Evolutionary conservation across 495 filamentous ascomycete species (phyloP), one percentile per base, ranked within the genome.

Genomic region (Penicillium simplicissimum): DNA sequence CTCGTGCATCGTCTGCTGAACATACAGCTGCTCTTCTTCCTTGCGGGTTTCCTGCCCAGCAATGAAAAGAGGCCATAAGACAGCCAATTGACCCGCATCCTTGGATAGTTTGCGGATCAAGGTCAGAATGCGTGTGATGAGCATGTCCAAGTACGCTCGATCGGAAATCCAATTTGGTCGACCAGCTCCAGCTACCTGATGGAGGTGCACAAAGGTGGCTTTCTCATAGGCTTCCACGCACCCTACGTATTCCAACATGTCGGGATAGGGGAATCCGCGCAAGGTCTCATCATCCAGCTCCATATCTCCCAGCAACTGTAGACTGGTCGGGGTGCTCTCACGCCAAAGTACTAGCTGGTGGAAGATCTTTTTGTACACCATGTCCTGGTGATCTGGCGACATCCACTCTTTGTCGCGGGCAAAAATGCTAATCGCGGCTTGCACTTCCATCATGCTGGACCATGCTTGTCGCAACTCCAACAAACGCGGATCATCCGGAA

Each of bases 201-300:
- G 72, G 10, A 79, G 61, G 55, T 71, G 74, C 3, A 79, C 64
- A 25, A 71, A 70, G 4, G 76, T 77, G 13, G 76, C 76, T 53
- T 79, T 77, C 34, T 79, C 76, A 52, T 77, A 79, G 0, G 74
- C 73, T 48, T 79, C 76, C 35, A 79, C 73, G 47, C 76, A 77
- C 9, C 74, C 76, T 4, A 67, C 72, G 55, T 79, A 76, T 45
- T 77, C 76, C 2, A 79, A 37, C 14, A 76, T 63, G 23, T 76
- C 71, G 0, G 68, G 72, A 40, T 68, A 76, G 3, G 67, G 67
- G 51, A 73, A 79, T 31, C 56, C 60, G 8, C 43, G 36, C 21
- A 79, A 38, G 25, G 62, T 73, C 36, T 73, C 69, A 31, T 71
- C 72, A 42, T 79, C 74, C n/a, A 79, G 52, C 3, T 68, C 76